Evolutionary conservation across 176 grass and related monocot species (phyloP).

Genomic region (Metroxylon sagu): DNA sequence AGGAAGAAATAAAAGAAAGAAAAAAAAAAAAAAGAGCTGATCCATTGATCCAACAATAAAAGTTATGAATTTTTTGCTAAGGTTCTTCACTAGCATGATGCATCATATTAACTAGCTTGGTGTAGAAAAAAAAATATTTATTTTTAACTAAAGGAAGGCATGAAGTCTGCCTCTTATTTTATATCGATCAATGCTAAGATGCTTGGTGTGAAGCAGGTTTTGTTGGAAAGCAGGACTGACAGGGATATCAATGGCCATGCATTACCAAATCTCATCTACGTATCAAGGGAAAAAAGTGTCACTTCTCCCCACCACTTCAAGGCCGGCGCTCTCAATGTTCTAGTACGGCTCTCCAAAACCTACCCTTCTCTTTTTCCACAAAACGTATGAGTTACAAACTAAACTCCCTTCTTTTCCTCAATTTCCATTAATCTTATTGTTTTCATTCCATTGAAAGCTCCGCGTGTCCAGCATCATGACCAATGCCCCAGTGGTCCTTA

Average conservation of each 20-base stretch:
- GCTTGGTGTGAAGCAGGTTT: conserved; percentile 14
- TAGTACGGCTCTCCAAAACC: conserved; percentile 17
- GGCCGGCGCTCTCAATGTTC: conserved; percentile 35
- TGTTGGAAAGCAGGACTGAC: conserved; percentile 28
- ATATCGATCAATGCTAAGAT: neutral
- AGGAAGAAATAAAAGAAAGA: no score
- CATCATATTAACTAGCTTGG: no score
- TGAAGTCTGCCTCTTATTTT: neutral
- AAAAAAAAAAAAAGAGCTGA: no score
- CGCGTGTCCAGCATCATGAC: conserved; percentile 29
- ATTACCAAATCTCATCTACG: conserved; percentile 32
- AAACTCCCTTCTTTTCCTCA: neutral
- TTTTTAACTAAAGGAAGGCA: no score
- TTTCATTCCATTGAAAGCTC: conserved; percentile 8
- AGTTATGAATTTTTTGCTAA: no score
- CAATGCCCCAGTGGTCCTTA: conserved; percentile 33
- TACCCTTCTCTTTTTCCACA: no score
- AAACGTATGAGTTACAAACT: neutral
- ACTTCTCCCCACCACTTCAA: conserved; percentile 34
- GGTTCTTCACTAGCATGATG: no score
- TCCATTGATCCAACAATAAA: no score
- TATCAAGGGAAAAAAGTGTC: conserved; percentile 39
- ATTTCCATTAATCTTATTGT: no score
- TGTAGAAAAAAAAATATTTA: no score
- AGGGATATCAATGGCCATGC: conserved; percentile 17